Evolutionary conservation across 345 rosid genomes (phyloP), one percentile per base, ranked within the genome.

Genomic region (Murraya paniculata): DNA sequence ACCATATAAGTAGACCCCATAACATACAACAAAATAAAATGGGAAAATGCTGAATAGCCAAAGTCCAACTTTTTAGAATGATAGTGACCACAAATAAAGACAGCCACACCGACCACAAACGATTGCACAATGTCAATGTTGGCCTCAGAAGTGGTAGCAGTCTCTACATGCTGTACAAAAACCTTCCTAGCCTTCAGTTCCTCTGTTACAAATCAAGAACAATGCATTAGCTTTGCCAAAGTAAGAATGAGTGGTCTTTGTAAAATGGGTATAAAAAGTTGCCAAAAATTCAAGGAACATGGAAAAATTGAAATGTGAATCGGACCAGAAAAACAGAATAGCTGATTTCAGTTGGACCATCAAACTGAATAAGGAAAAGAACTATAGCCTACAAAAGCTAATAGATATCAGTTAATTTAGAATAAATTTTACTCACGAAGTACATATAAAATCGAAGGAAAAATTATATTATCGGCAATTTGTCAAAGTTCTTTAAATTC

Each of bases 121-220:
- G 92, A 87, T 41, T 91, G 90, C 70, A 94, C 77, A 21, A 90
- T 73, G 69, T 84, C 85, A 72, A 74, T 9, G 1, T 87, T 65
- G 65, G 84, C 77, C 61, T 80, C 82, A 24, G 87, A 76, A 84
- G 76, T 90, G 21, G 68, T 78, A 72, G 84, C 82, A 2, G 95
- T 91, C 78, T 91, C 92, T 35, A 96, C 90, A 82, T 96, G 97
- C 74, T 78, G 85, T 50, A 96, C 92, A 55, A 96, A 77, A 69
- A 96, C 88, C 85, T 86, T 90, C 88, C 83, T 91, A 30, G 83
- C 82, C 80, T 86, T 90, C 83, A 81, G 75, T 25, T 86, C 92
- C 85, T 87, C 92, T 82, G 59, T 73, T 56, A 76, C 79, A 76
- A 73, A 85, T 64, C 68, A 81, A 76, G n/a, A 74, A 62, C 61